Evolutionary conservation across 495 filamentous ascomycete species (phyloP).

Genomic region (Xylaria telfairii): DNA sequence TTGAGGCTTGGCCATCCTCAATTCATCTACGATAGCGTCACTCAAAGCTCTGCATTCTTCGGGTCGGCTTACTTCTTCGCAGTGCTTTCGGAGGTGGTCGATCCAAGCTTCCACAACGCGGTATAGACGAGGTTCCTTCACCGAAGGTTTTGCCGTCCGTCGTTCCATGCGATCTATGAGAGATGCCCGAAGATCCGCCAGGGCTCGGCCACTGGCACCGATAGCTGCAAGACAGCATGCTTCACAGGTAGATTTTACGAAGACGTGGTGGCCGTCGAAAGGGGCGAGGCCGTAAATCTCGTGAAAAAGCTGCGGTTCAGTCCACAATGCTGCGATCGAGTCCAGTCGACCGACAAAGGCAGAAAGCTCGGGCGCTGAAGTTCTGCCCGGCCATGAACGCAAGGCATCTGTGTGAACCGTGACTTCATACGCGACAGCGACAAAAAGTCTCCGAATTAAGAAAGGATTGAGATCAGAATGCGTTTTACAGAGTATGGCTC

Average conservation of each 20-base stretch:
- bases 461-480: conserved; percentile 44
- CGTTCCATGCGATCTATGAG: conserved; percentile 42
- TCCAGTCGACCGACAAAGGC: conserved; percentile 41
- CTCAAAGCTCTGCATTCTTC: conserved; percentile 31
- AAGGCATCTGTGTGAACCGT: conserved; percentile 38
- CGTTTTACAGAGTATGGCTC: conserved; percentile 41
- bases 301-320: conserved; percentile 38
- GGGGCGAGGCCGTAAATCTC: conserved; percentile 34
- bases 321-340: conserved; percentile 45
- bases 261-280: conserved; percentile 33
- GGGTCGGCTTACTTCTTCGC: conserved; percentile 13
- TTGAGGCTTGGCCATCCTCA: conserved; percentile 27
- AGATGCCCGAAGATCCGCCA: conserved; percentile 46
- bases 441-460: conserved; percentile 44
- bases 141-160: background rate
- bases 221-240: conserved; percentile 54
- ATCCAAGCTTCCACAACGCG: conserved; percentile 53
- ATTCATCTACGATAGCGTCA: conserved; percentile 23
- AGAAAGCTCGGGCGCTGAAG: conserved; percentile 27
- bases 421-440: conserved; percentile 43
- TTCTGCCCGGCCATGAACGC: conserved; percentile 31
- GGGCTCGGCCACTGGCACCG: conserved; percentile 42
- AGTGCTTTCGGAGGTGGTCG: conserved; percentile 23
- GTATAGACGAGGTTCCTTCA: conserved; percentile 36
- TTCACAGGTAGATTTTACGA: conserved; percentile 44